Percentiles rank a stretch among this genome's conserved stretches.
These are phyloP conservation scores for Eutrema heterophyllum DNA, from an alignment of 345 rosid species.

Conservation along the genomic window DNA sequence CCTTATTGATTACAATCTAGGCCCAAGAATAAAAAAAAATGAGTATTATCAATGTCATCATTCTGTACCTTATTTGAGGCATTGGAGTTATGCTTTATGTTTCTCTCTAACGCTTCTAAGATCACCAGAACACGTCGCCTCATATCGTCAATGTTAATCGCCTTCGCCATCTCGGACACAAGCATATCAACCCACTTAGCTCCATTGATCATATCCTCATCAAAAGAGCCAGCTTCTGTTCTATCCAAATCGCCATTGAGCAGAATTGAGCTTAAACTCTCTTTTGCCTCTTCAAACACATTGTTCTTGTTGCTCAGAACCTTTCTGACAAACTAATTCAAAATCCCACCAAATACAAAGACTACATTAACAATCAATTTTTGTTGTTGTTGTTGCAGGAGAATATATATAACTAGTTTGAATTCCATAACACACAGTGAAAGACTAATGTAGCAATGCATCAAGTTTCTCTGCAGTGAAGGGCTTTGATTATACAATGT, in stretches of 20 bases:
- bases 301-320: conserved; percentile 35
- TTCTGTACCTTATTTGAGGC: conserved; percentile 37
- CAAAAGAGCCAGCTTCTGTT: background rate
- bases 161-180: conserved; percentile 43
- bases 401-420: background rate
- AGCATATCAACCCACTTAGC: conserved; percentile 50
- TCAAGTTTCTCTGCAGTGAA: background rate
- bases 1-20: background rate
- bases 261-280: conserved; percentile 31
- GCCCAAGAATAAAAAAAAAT: no score
- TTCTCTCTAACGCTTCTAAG: conserved; percentile 42
- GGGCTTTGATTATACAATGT: background rate
- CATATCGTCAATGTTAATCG: conserved; percentile 38
- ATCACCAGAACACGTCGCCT: conserved; percentile 37
- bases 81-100: conserved; percentile 26
- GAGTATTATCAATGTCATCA: background rate
- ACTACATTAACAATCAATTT: background rate
- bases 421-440: background rate
- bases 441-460: background rate
- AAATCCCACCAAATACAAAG: background rate
- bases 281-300: conserved; percentile 43
- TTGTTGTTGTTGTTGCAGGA: background rate
- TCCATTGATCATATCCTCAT: conserved; percentile 17
- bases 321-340: conserved; percentile 30
- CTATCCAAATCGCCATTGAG: background rate